Conservation (phyloP, 2,329 filamentous ascomycete genomes). For the Fusarium palustre region DNA sequence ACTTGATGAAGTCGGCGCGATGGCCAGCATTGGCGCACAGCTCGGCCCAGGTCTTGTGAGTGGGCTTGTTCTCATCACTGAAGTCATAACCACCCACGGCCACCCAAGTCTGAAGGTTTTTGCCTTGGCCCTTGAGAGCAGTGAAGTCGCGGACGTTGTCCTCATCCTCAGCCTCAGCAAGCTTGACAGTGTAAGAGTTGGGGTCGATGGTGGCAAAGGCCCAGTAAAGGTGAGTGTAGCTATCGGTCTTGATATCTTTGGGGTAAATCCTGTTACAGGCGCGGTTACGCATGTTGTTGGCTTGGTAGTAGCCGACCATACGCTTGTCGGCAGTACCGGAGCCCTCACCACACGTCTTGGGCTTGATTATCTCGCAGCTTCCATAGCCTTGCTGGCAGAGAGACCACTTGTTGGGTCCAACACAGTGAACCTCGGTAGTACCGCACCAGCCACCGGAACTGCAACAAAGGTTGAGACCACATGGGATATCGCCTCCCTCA, state of each 20-base stretch:
- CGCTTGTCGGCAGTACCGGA: constrained; percentile 46
- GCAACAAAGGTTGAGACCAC: constrained; percentile 48
- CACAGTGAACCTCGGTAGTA: constrained; percentile 39
- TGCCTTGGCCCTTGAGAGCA: constrained; percentile 39
- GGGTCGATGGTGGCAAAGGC: constrained; percentile 52
- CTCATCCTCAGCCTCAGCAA: not conserved
- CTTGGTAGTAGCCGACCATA: constrained; percentile 50
- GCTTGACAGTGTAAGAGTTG: constrained; percentile 42
- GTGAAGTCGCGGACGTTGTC: constrained; percentile 22
- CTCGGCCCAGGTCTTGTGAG: constrained; percentile 45
- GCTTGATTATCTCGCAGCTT: constrained; percentile 32
- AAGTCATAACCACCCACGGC: constrained; percentile 58
- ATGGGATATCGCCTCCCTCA: constrained; percentile 36
- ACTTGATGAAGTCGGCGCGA: constrained; percentile 54
- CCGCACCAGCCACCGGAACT: constrained; percentile 42
- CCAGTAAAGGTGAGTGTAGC: constrained; percentile 48
- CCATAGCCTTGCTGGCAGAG: constrained; percentile 54
- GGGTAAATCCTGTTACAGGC: constrained; percentile 44
- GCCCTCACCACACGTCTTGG: constrained; percentile 44
- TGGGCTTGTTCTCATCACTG: constrained; percentile 48
- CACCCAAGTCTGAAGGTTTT: constrained; percentile 51
- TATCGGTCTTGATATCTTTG: constrained; percentile 38
- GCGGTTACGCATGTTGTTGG: constrained; percentile 30
- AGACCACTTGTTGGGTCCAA: constrained; percentile 32
- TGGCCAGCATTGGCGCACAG: constrained; percentile 41